Evolutionary conservation across 768 basidiomycete species (phyloP).

Genomic region (Mycena leptocephala): DNA sequence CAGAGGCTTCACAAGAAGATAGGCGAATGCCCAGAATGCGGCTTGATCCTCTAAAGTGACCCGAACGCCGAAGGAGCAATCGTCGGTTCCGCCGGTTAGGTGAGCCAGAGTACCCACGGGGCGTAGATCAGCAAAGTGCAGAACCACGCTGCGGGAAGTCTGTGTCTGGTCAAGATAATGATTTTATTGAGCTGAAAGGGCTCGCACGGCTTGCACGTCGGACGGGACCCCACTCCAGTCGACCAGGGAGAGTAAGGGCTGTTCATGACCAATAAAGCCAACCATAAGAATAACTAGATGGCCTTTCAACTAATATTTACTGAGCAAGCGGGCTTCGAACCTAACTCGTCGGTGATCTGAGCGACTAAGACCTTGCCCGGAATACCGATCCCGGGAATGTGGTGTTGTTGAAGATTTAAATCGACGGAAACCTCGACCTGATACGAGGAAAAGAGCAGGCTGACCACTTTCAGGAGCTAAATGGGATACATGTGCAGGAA

Average conservation of each 20-base stretch:
- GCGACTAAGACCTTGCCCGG: conserved; percentile 2
- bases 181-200: not conserved
- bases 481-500: not conserved
- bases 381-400: conserved; percentile 2
- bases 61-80: not conserved
- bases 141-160: not conserved
- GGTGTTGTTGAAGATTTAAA: not conserved
- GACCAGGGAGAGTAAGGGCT: not conserved
- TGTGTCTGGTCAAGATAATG: not conserved
- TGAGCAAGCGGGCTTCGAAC: not conserved
- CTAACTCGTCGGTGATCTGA: not conserved
- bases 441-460: conserved; percentile 5
- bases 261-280: not conserved
- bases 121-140: not conserved
- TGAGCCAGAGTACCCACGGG: conserved; percentile 3
- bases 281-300: not conserved
- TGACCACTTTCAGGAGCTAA: not conserved
- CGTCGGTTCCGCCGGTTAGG: not conserved
- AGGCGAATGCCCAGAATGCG: not conserved
- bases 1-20: not conserved
- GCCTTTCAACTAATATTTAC: not conserved
- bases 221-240: not conserved
- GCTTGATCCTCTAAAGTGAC: not conserved
- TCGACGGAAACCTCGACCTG: not conserved
- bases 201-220: not conserved